Evolutionary conservation across 2,329 filamentous ascomycete species (phyloP).

Genomic region (Graphiopsis chlorocephala): DNA sequence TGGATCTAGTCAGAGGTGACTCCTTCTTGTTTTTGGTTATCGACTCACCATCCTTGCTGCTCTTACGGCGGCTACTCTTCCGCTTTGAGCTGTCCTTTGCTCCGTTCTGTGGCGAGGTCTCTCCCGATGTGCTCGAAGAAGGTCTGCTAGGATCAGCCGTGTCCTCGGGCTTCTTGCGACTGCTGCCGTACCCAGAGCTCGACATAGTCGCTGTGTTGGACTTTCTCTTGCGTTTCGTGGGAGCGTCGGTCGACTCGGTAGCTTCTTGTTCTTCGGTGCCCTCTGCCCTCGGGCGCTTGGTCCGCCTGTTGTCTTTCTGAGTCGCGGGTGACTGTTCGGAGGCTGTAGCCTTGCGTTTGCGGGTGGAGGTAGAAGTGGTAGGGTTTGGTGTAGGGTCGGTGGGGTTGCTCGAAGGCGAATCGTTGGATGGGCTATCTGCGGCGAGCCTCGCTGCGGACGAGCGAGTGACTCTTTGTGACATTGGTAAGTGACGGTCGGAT

Average conservation of each 20-base stretch:
- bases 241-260: conserved; percentile 39
- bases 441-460: conserved; percentile 79
- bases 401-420: conserved; percentile 35
- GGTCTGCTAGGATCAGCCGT: conserved; percentile 46
- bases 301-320: conserved; percentile 38
- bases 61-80: conserved; percentile 72
- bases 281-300: conserved; percentile 60
- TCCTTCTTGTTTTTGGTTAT: background rate
- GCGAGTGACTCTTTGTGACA: conserved; percentile 95
- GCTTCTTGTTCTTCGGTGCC: conserved; percentile 33
- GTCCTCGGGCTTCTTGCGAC: conserved; percentile 15
- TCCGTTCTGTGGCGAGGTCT: conserved; percentile 53
- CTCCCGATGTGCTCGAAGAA: conserved; percentile 63
- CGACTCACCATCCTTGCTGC: conserved; percentile 44
- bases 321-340: conserved; percentile 50
- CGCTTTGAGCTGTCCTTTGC: conserved; percentile 65
- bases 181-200: conserved; percentile 60
- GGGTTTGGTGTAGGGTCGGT: conserved; percentile 27
- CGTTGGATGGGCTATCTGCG: conserved; percentile 51
- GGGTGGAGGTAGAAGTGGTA: conserved; percentile 41
- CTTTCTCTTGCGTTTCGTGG: conserved; percentile 55
- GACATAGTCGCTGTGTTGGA: conserved; percentile 62
- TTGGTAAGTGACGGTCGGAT: conserved; percentile 54
- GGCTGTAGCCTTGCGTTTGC: conserved; percentile 73
- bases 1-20: conserved; percentile 21